Conservation (phyloP, 805 yeast genomes). For the Schwanniomyces occidentalis region DNA sequence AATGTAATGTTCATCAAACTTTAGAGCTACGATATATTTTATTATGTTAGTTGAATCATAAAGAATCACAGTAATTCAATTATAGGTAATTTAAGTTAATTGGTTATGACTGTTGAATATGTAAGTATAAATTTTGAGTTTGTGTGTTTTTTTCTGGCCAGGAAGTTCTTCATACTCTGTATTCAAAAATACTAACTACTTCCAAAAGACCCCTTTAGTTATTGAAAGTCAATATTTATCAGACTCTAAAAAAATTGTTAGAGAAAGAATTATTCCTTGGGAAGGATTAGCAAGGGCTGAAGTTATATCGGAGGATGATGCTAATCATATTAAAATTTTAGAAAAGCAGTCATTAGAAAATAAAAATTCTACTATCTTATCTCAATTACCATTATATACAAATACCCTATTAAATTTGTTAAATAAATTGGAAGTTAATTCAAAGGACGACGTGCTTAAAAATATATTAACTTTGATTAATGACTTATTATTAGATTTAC, state of each 20-base stretch:
- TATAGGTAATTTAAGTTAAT: slow-evolving; percentile 1
- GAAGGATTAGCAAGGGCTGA: slow-evolving; percentile 81
- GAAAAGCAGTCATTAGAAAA: slow-evolving; percentile 49
- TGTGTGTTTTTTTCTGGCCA: too few species aligned
- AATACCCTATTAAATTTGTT: slow-evolving; percentile 55
- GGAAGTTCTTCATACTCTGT: neutral
- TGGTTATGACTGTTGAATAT: slow-evolving; percentile 15
- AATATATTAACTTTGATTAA: slow-evolving; percentile 61
- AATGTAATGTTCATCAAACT: too few species aligned
- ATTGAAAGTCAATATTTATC: slow-evolving; percentile 67
- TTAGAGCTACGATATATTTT: too few species aligned
- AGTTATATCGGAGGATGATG: slow-evolving; percentile 66
- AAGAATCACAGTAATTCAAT: too few species aligned
- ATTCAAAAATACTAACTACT: slow-evolving; percentile 1
- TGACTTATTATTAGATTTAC: slow-evolving; percentile 50
- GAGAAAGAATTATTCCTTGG: slow-evolving; percentile 88
- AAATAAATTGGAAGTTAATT: slow-evolving; percentile 41
- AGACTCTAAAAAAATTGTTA: slow-evolving; percentile 64
- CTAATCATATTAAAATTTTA: slow-evolving; percentile 54
- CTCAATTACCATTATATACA: slow-evolving; percentile 53
- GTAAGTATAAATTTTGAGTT: too few species aligned
- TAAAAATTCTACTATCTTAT: slow-evolving; percentile 40
- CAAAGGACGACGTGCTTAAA: slow-evolving; percentile 65
- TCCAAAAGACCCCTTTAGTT: slow-evolving; percentile 19
- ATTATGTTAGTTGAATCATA: too few species aligned